phyloP scores from a whole-genome alignment of 1,139 yeast genomes.

The Saccharomyces hybrid region DNA sequence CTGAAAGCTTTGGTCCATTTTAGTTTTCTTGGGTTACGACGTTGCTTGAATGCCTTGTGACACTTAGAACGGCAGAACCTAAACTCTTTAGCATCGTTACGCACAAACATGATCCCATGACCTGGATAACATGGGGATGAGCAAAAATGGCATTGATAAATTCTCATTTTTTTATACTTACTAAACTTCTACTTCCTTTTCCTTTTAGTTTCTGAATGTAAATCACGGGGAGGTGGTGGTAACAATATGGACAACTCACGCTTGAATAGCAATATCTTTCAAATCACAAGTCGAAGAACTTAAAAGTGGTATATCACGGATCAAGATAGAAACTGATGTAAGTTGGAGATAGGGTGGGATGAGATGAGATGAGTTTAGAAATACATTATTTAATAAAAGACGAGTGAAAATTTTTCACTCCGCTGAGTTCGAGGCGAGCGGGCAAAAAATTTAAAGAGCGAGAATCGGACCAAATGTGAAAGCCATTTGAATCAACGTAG shows the following conservation, averaged over 20 bases:
- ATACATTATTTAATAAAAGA: constrained; percentile 4
- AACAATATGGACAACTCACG: background rate
- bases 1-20: constrained; percentile 99
- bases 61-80: constrained; percentile 97
- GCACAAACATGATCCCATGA: constrained; percentile 95
- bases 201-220: background rate
- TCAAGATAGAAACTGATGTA: background rate
- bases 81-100: constrained; percentile 97
- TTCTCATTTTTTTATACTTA: constrained; percentile 56
- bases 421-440: constrained; percentile 4
- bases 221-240: background rate
- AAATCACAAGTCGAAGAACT: background rate
- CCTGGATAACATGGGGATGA: constrained; percentile 97
- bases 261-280: background rate
- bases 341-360: constrained; percentile 9
- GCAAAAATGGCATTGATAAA: constrained; percentile 92
- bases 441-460: constrained; percentile 2
- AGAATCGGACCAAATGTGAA: background rate
- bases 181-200: background rate
- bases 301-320: background rate
- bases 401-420: constrained; percentile 8
- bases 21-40: constrained; percentile 97
- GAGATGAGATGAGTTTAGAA: constrained; percentile 18
- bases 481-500: background rate
- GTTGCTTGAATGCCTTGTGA: constrained; percentile 94